Percentiles rank a stretch among this genome's conserved stretches.
phyloP scores from a whole-genome alignment of 1,284 basidiomycete genomes.

The Sutorius eximius region DNA sequence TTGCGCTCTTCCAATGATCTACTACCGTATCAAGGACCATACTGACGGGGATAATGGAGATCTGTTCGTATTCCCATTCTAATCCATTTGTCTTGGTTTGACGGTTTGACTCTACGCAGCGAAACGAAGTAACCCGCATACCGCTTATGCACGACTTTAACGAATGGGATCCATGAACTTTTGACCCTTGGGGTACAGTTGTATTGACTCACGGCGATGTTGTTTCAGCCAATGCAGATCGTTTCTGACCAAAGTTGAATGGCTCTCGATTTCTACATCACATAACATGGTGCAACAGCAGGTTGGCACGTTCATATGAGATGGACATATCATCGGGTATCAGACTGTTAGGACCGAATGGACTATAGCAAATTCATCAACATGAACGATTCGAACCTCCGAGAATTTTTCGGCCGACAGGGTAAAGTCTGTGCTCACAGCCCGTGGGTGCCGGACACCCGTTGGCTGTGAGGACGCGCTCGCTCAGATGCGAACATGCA shows the following conservation, averaged over 20 bases:
- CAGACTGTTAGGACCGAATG: not conserved
- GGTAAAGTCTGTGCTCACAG: not conserved
- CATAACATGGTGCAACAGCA: not conserved
- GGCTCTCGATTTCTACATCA: not conserved
- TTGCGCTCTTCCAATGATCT: conserved; percentile 41
- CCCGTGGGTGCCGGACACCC: not conserved
- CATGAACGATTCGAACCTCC: not conserved
- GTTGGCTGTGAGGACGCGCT: not conserved
- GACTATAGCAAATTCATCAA: not conserved
- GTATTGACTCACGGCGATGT: not conserved
- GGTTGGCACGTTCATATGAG: not conserved
- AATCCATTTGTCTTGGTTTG: not conserved
- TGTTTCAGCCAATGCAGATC: not conserved
- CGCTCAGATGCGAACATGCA: not conserved
- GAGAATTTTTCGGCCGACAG: not conserved
- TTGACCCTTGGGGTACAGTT: not conserved
- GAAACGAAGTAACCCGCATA: conserved; percentile 8
- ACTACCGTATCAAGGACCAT: conserved; percentile 38
- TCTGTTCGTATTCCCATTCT: conserved; percentile 23
- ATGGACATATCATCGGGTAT: not conserved
- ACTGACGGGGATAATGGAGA: conserved; percentile 34
- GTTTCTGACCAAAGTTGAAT: too few relatives aligned
- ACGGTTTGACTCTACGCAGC: conserved; percentile 12
- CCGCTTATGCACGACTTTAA: not conserved
- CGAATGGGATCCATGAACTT: not conserved